A percentile compares a stretch with the other conserved stretches of the same genome.
Evolutionary conservation across 2,329 filamentous ascomycete species (phyloP).

Genomic region (Trichoderma atrobrunneum): DNA sequence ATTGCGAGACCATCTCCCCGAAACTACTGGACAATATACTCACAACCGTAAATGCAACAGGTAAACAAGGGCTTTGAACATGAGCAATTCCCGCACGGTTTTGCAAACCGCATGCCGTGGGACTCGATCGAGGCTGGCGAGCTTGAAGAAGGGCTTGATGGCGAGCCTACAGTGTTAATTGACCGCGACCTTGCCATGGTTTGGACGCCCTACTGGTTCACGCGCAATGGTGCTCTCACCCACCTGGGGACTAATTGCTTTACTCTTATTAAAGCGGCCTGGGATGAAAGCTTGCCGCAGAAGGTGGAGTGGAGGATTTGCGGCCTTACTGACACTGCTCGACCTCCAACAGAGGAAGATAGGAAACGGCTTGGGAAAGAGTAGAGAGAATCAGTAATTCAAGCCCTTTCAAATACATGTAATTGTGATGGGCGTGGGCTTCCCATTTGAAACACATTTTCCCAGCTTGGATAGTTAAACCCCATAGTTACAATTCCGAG

Average conservation of each 20-base stretch:
- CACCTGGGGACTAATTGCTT: not conserved
- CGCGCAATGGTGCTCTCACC: not conserved
- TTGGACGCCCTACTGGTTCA: not conserved
- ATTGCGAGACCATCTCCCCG: not conserved
- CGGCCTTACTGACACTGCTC: not conserved
- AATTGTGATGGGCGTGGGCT: not conserved
- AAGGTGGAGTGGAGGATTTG: not conserved
- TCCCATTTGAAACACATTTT: not conserved
- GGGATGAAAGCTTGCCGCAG: not conserved
- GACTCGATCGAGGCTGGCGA: not conserved
- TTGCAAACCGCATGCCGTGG: not conserved
- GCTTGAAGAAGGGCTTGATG: constrained; percentile 2
- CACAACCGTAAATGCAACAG: not conserved
- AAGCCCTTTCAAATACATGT: not conserved
- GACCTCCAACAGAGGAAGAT: not conserved
- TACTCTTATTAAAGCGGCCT: not conserved
- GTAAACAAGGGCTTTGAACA: not conserved
- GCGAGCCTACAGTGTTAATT: not conserved
- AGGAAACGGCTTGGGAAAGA: not conserved
- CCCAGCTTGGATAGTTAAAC: not conserved
- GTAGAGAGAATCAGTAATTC: not conserved
- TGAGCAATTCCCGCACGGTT: not conserved
- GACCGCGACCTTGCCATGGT: not conserved
- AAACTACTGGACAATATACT: not conserved
- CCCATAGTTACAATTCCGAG: not conserved